Conservation (phyloP, 1,139 yeast species). For the Pichia kudriavzevii region DNA sequence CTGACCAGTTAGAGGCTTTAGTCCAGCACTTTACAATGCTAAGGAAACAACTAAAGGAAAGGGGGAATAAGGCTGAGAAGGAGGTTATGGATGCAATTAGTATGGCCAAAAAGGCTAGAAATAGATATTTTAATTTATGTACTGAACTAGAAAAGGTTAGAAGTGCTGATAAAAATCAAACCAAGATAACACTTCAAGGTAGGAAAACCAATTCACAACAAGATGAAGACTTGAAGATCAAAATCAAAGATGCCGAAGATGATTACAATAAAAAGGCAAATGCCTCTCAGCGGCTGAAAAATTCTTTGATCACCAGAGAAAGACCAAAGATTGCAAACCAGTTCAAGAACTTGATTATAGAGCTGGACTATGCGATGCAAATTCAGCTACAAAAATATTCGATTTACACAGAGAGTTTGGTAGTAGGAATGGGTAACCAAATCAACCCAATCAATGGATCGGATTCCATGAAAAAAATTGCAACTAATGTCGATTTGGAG, state of each 20-base stretch:
- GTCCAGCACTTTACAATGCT: slow-evolving; percentile 60
- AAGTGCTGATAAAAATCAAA: slow-evolving; percentile 71
- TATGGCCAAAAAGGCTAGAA: slow-evolving; percentile 83
- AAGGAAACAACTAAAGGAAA: slow-evolving; percentile 74
- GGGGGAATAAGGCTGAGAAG: slow-evolving; percentile 72
- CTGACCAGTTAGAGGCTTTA: slow-evolving; percentile 74
- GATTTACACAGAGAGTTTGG: slow-evolving; percentile 74
- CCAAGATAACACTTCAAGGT: slow-evolving; percentile 68
- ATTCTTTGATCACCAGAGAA: slow-evolving; percentile 60
- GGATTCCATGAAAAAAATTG: slow-evolving; percentile 66
- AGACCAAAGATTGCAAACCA: slow-evolving; percentile 74
- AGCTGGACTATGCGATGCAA: slow-evolving; percentile 81
- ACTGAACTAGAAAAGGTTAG: slow-evolving; percentile 80
- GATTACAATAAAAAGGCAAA: slow-evolving; percentile 78
- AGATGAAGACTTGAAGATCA: slow-evolving; percentile 79
- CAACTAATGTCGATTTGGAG: slow-evolving; percentile 74
- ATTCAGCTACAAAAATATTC: slow-evolving; percentile 85
- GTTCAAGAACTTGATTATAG: slow-evolving; percentile 70
- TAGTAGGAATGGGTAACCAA: slow-evolving; percentile 79
- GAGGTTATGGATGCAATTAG: slow-evolving; percentile 75
- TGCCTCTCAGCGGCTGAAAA: slow-evolving; percentile 64
- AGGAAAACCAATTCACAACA: slow-evolving; percentile 80
- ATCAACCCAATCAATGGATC: slow-evolving; percentile 61
- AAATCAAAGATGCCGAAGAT: slow-evolving; percentile 75
- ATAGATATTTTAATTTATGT: slow-evolving; percentile 71